A percentile compares a stretch with the other conserved stretches of the same genome.
Evolutionary conservation across 441 rosid genomes (phyloP).

Genomic region (Gossypium gossypioides): DNA sequence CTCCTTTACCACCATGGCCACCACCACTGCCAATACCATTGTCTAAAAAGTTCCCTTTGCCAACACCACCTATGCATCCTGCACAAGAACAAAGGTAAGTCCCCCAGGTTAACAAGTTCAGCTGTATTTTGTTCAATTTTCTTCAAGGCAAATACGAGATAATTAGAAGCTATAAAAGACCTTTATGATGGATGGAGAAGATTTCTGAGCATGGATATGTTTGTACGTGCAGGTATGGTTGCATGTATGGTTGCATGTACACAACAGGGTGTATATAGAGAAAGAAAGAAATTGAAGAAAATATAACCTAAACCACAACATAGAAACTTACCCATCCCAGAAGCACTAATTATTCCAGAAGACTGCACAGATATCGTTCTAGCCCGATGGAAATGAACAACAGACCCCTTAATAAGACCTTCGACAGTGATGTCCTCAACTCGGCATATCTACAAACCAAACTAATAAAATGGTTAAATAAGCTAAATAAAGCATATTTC

Average conservation of each 20-base stretch:
- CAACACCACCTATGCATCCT: conserved; percentile 98
- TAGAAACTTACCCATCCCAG: conserved; percentile 75
- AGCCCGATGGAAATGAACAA: conserved; percentile 92
- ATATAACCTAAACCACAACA: background rate
- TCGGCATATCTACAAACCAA: conserved; percentile 69
- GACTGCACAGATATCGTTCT: conserved; percentile 67
- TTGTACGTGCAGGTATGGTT: background rate
- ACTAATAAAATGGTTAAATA: conserved; percentile 20
- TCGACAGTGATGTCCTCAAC: conserved; percentile 91
- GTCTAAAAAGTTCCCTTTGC: conserved; percentile 61
- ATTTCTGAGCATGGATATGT: background rate
- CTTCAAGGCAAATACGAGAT: conserved; percentile 11
- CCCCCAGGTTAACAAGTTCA: background rate
- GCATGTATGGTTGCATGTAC: background rate
- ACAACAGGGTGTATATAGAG: background rate
- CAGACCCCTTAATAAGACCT: conserved; percentile 87
- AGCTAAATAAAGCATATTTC: conserved; percentile 14
- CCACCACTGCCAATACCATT: conserved; percentile 90
- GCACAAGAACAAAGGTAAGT: conserved; percentile 23
- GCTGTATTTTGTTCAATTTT: background rate
- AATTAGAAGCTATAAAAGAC: background rate
- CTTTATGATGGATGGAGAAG: background rate
- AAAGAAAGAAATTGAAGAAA: background rate
- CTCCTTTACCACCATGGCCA: conserved; percentile 99
- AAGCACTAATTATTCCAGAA: conserved; percentile 80